phyloP scores from a whole-genome alignment of 23 red algal species.

The Gracilaria gracilis region DNA sequence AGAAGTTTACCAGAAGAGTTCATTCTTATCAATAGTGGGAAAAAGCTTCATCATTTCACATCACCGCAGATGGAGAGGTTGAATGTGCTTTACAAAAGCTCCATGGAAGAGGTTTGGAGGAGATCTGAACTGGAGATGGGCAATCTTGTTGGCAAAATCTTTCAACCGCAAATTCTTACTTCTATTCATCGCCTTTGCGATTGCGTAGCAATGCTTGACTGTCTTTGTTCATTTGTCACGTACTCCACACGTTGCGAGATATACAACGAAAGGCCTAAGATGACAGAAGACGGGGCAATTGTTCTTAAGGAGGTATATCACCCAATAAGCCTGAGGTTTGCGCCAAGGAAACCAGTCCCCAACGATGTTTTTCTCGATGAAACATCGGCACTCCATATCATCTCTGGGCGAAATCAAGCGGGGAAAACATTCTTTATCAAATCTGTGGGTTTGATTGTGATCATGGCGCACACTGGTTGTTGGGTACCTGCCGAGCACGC shows the following conservation, averaged over 20 bases:
- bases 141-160: constrained; percentile 57
- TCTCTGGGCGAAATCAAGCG: constrained; percentile 83
- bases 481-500: constrained; percentile 83
- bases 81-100: constrained; percentile 79
- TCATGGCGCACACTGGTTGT: constrained; percentile 93
- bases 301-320: constrained; percentile 82
- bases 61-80: constrained; percentile 68
- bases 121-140: constrained; percentile 75
- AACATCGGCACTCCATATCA: constrained; percentile 72
- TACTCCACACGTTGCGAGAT: constrained; percentile 31
- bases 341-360: constrained; percentile 50
- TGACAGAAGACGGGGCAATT: constrained; percentile 73
- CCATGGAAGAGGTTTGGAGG: constrained; percentile 83
- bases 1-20: constrained; percentile 51
- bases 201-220: constrained; percentile 85
- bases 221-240: constrained; percentile 71
- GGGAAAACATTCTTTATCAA: constrained; percentile 87
- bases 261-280: constrained; percentile 47
- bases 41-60: constrained; percentile 82
- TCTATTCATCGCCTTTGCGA: constrained; percentile 94
- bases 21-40: constrained; percentile 52
- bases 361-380: constrained; percentile 82
- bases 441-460: constrained; percentile 71
- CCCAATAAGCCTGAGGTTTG: constrained; percentile 53
- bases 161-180: constrained; percentile 40